Evolutionary conservation across 2,329 filamentous ascomycete genomes (phyloP).

Genomic region (Calcarisporium arbuscula): DNA sequence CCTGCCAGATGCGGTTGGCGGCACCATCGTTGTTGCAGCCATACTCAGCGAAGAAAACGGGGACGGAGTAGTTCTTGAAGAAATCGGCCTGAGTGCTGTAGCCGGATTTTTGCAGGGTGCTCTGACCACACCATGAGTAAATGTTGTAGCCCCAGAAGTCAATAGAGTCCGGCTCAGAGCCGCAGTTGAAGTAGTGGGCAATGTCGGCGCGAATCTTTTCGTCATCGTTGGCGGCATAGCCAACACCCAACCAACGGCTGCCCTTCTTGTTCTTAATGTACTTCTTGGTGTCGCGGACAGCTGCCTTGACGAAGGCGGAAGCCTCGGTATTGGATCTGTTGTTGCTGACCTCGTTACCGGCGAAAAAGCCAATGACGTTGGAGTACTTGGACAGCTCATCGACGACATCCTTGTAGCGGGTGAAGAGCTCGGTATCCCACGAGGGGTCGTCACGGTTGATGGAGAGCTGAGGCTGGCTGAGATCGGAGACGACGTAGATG

Average conservation of each 20-base stretch:
- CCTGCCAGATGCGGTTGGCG: conserved; percentile 71
- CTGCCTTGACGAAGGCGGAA: conserved; percentile 94
- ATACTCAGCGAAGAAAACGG: conserved; percentile 98
- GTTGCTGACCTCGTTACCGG: conserved; percentile 96
- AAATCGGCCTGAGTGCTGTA: conserved; percentile 79
- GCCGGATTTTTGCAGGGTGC: conserved; percentile 67
- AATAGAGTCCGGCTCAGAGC: conserved; percentile 57
- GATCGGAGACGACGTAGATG: conserved; percentile 92
- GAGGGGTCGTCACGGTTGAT: conserved; percentile 75
- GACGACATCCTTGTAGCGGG: conserved; percentile 77
- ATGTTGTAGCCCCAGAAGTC: conserved; percentile 99
- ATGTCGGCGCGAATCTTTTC: conserved; percentile 72
- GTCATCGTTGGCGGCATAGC: conserved; percentile 95
- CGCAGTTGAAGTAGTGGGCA: conserved; percentile 93
- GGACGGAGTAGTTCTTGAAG: conserved; percentile 84
- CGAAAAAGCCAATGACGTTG: conserved; percentile 96
- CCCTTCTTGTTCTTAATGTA: conserved; percentile 81
- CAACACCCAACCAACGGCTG: conserved; percentile 78
- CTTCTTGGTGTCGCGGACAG: conserved; percentile 89
- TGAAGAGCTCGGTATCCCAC: conserved; percentile 75
- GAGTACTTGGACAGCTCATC: conserved; percentile 75
- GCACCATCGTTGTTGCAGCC: conserved; percentile 72
- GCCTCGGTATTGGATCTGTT: conserved; percentile 80
- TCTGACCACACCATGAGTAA: conserved; percentile 97
- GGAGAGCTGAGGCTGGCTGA: conserved; percentile 73